Evolutionary conservation across 1,284 basidiomycete genomes (phyloP).

Genomic region (Naganishia sp.): DNA sequence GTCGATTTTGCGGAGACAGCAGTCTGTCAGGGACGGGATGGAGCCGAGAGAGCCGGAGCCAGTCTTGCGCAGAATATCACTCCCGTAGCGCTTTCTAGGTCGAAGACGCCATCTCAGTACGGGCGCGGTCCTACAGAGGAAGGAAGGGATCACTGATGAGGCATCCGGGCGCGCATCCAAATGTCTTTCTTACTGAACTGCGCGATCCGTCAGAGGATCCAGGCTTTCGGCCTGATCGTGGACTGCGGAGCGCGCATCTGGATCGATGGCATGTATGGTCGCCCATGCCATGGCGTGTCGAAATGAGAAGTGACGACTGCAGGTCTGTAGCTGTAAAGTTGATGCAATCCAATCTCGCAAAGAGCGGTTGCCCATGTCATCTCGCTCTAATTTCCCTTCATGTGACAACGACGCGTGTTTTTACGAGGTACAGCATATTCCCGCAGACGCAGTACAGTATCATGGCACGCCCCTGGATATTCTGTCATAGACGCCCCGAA

Average conservation of each 20-base stretch:
- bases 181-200: constrained; percentile 9
- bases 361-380: not conserved
- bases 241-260: not conserved
- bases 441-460: not conserved
- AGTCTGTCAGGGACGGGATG: constrained; percentile 18
- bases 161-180: not conserved
- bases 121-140: constrained; percentile 9
- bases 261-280: not conserved
- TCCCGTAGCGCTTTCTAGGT: constrained; percentile 9
- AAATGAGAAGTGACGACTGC: no score
- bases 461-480: not conserved
- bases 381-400: not conserved
- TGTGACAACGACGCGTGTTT: constrained; percentile 6
- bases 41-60: not conserved
- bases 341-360: not conserved
- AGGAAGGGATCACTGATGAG: not conserved
- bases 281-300: not conserved
- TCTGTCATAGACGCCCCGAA: not conserved
- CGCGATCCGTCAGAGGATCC: not conserved
- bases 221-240: constrained; percentile 14
- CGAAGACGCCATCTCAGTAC: constrained; percentile 20
- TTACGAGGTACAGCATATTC: not conserved
- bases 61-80: not conserved
- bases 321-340: not conserved
- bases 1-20: constrained; percentile 25